phyloP scores from a whole-genome alignment of 176 grass and related monocot genomes.

The Triticum aestivum region DNA sequence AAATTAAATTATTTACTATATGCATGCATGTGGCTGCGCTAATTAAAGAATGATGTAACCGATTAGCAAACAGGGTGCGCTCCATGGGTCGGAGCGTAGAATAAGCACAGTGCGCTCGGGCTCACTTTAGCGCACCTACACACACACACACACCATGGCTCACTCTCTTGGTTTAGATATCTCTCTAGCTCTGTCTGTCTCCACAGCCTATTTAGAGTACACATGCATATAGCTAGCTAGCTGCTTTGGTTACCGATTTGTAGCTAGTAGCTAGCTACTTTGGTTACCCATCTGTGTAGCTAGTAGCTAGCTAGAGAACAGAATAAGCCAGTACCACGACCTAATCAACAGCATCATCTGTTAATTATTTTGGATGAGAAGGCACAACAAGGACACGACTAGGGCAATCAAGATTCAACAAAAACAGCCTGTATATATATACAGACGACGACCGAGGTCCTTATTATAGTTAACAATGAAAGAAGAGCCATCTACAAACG shows the following conservation, averaged over 20 bases:
- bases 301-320: background rate
- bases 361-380: background rate
- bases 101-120: too few relatives aligned
- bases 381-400: background rate
- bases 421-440: background rate
- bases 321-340: too few relatives aligned
- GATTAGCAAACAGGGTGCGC: too few relatives aligned
- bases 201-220: background rate
- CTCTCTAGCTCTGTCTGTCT: background rate
- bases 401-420: background rate
- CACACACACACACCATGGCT: too few relatives aligned
- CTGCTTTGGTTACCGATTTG: background rate
- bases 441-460: background rate
- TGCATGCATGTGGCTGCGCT: too few relatives aligned
- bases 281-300: background rate
- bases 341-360: too few relatives aligned
- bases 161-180: too few relatives aligned
- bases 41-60: too few relatives aligned
- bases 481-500: background rate
- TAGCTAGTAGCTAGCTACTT: background rate
- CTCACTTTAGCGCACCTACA: too few relatives aligned
- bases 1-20: too few relatives aligned
- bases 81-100: too few relatives aligned
- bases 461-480: background rate
- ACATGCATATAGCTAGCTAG: background rate